phyloP scores from a whole-genome alignment of 2,329 filamentous ascomycete species.

The Fusarium lyarnte region DNA sequence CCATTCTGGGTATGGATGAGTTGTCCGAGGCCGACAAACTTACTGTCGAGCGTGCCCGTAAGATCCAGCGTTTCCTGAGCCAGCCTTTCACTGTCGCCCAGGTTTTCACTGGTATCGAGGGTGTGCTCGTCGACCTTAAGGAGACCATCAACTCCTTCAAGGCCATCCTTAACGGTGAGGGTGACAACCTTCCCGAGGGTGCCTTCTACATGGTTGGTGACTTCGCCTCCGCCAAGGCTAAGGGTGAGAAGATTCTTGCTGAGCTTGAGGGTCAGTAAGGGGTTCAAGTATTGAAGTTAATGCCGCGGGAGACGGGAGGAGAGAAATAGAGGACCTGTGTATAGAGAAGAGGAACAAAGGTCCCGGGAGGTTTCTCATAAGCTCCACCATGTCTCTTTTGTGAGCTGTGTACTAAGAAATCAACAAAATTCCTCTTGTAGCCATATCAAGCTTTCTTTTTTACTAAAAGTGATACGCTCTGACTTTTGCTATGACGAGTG shows the following conservation, averaged over 20 bases:
- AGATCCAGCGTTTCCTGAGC: slow-evolving; percentile 99
- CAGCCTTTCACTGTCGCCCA: slow-evolving; percentile 94
- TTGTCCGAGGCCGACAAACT: slow-evolving; percentile 99
- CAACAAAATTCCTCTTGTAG: slow-evolving; percentile 59
- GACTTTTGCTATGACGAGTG: not conserved
- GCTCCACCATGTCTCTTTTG: slow-evolving; percentile 68
- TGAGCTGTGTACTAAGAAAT: slow-evolving; percentile 71
- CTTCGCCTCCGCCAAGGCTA: slow-evolving; percentile 88
- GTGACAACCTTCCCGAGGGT: slow-evolving; percentile 94
- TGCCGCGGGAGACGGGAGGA: slow-evolving; percentile 45
- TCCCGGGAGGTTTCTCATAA: slow-evolving; percentile 59
- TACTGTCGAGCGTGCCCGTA: slow-evolving; percentile 99
- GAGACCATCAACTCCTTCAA: slow-evolving; percentile 98
- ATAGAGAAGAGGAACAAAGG: slow-evolving; percentile 66
- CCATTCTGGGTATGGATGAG: slow-evolving; percentile 99
- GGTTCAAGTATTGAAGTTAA: slow-evolving; percentile 49
- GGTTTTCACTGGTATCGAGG: slow-evolving; percentile 93
- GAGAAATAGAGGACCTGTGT: slow-evolving; percentile 58
- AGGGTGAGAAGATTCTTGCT: slow-evolving; percentile 99
- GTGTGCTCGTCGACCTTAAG: slow-evolving; percentile 97
- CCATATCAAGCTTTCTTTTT: slow-evolving; percentile 45
- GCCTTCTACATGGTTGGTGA: slow-evolving; percentile 98
- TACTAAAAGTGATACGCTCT: slow-evolving; percentile 20
- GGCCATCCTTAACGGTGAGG: slow-evolving; percentile 93
- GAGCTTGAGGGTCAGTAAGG: slow-evolving; percentile 78